Evolutionary conservation across 2,329 filamentous ascomycete species (phyloP), one percentile per base, ranked within the genome.

Genomic region (Penicillium nordicum): DNA sequence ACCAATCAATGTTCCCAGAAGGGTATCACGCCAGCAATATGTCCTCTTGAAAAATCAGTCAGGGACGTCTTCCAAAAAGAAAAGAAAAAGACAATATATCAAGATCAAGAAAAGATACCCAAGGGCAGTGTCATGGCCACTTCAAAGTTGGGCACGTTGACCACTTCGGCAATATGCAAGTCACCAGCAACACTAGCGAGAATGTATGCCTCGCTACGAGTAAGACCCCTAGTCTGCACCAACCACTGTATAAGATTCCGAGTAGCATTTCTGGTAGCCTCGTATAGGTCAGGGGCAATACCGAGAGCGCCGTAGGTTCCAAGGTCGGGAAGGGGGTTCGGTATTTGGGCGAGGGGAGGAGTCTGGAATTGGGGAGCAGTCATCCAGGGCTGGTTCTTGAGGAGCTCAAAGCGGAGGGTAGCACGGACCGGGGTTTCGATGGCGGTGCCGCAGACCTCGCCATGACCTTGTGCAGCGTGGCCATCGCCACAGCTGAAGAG

Each of bases 361-460:
- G 76, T 81, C 53, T 76, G 61, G 61, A 78, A 81, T 65, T 82
- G 80, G 38, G 80, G 80, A 18, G 76, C 75, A 29, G 72, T 72
- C 29, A 82, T 70, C 74, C 76, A 81, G 12, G 70, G 63, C 60
- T 75, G 79, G 48, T 73, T 71, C 65, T 80, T 80, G 54, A 78
- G 72, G 7, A 82, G 69, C 3, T 76, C 78, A 36, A 84, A 73
- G n/a, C 76, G 74, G 34, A 83, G 62, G 0, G 74, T 76, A 0
- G 80, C 80, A 55, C 70, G 75, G 69, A 82, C 78, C 1, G 79
- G 75, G 27, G 80, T 82, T 71, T 83, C 81, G 61, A 83, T 80
- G 7, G 81, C 81, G n/a, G 79, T 81, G 6, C 81, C 80, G 60
- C 80, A 82, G 23, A 83, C 78, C 60, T 83, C 81, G 4, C 81